Evolutionary conservation across 352 stramenopile genomes (phyloP), one percentile per base, ranked within the genome.

Genomic region (Phytophthora agathidicida): DNA sequence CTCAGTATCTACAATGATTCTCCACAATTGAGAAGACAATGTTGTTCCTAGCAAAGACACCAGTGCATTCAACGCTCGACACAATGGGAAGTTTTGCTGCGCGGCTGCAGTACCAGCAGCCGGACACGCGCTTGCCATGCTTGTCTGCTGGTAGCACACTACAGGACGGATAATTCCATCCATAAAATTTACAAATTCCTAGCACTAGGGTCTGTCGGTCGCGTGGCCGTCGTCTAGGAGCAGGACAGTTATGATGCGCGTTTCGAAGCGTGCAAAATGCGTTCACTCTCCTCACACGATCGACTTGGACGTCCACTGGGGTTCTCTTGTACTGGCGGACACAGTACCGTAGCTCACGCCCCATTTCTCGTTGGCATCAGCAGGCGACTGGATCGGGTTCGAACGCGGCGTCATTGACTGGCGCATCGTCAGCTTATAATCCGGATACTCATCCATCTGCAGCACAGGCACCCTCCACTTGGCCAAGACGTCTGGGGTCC

Each of bases 401-500:
- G 79, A 72, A 24, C 79, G 79, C 27, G 82, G 82, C 26, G 82
- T 89, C 66, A 88, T 89, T 31, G 69, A 88, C 69, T 89, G 79
- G 35, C 82, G 82, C 64, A 91, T 73, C 38, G 80, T 91, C 38
- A 91, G 67, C 59, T 87, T 86, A 63, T 91, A 89, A 47, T 91
- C 82, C 24, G 73, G 62, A 59, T 91, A 91, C 48, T 91, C 79
- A n/a, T 89, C 79, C 37, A 91, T 80, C 37, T 81, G 62, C 41
- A 86, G 48, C 20, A 91, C 77, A 0, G 77, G 82, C 19, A 77
- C 61, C 23, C 83, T 60, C 79, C 80, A 93, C 62, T 88, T 88
- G 39, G 80, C 80, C n/a, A 93, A 45, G 48, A 93, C 71, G 28
- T 91, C 86, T 7, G 86, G 86, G 5, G 86, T 94, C 81, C 83